phyloP scores from a whole-genome alignment of 2,329 filamentous ascomycete species.

The Fusarium solani-melongenae region DNA sequence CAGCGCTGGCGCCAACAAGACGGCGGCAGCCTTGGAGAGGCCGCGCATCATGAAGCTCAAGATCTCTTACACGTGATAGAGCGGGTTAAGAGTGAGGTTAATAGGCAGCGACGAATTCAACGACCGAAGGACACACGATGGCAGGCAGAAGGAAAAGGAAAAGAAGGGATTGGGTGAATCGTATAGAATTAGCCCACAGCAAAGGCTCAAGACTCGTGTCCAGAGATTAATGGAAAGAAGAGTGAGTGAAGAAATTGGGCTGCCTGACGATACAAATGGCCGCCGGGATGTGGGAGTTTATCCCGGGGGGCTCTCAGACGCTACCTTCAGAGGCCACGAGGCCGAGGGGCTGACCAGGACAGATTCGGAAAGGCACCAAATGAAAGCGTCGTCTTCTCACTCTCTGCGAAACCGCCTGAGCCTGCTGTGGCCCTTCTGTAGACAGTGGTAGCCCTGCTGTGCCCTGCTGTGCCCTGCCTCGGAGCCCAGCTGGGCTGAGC shows the following conservation, averaged over 20 bases:
- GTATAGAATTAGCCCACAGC: background rate
- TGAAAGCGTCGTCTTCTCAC: background rate
- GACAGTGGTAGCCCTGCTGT: background rate
- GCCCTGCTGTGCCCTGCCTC: background rate
- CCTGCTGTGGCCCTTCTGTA: background rate
- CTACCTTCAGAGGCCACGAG: background rate
- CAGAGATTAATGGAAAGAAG: slow-evolving; percentile 1
- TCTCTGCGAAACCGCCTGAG: slow-evolving; percentile 18
- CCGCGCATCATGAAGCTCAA: slow-evolving; percentile 41
- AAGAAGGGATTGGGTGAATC: slow-evolving; percentile 8
- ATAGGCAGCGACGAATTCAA: slow-evolving; percentile 8
- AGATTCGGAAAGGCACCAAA: background rate
- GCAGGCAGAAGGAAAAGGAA: slow-evolving; percentile 21
- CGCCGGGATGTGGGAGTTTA: slow-evolving; percentile 31
- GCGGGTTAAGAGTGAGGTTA: background rate
- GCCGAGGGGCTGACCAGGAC: background rate
- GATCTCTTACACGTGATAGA: background rate
- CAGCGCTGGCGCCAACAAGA: slow-evolving; percentile 41
- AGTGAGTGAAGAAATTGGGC: slow-evolving; percentile 13
- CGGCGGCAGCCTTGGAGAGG: slow-evolving; percentile 43
- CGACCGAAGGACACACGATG: background rate
- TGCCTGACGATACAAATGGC: slow-evolving; percentile 25
- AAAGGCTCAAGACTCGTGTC: background rate
- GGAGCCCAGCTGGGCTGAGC: slow-evolving; percentile 7
- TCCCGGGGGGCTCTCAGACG: background rate